Base-by-base conservation (phyloP, 78 protist species). In the Dictyostelium purpureum region DNA sequence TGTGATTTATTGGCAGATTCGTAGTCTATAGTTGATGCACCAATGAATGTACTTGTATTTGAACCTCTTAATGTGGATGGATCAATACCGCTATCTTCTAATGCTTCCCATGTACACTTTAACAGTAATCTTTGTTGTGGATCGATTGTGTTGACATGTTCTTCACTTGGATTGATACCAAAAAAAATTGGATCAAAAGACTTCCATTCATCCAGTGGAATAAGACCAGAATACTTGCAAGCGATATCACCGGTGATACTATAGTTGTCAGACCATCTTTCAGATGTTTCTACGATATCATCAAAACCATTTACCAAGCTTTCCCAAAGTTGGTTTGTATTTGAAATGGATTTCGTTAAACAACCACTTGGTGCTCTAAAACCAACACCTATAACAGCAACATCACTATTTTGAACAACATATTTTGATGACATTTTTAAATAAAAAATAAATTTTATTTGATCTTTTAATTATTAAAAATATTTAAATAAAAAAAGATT, bases 81-180 rank as follows among this genome's bases (percentile, higher is more conserved):
- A 38, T 49, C 57, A 38, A 87, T 87, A 14, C 6, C 14, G 0
- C 73, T 73, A 77, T 87, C 95, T 7, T 79, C 88, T 19, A 95
- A 31, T 14, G 97, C 93, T 19, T 73, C 92, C 57, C 52, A 59
- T 14, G 81, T n/a, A 38, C 28, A 31, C 65, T 90, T 93, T 11
- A 96, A 85, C 26, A 95, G 43, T 1, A 96, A 47, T n/a, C 96
- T 57, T 57, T 95, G 98, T 83, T 95, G 96, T 11, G 98, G 98
- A 59, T 95, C 97, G 31, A 95, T 69, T n/a, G 4, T 2, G 1
- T 47, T 47, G 11, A 18, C 1, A 35, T 91, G n/a, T n/a, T n/a
- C n/a, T n/a, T n/a, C 98, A 19, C 24, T 77, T 7, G 82, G 79
- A 4, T 94, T 14, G 19, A 96, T 51, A 21, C 54, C 79, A 70